These are phyloP conservation scores for Umbelopsis vinacea DNA, from an alignment of 192 early-diverging fungal species.

Conservation along the genomic window DNA sequence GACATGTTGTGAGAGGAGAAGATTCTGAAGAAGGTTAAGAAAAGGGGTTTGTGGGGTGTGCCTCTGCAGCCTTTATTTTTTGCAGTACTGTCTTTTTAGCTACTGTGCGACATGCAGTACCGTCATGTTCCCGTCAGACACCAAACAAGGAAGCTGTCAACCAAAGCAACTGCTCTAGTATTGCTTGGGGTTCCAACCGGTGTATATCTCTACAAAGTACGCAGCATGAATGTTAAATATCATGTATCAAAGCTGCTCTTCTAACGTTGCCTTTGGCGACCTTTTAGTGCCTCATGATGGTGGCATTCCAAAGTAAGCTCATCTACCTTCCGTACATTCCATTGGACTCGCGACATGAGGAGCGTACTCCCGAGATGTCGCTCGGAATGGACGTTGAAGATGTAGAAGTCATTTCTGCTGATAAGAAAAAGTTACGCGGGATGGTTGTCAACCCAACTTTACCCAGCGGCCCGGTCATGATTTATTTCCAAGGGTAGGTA, in stretches of 20 bases:
- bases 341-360: conserved; percentile 33
- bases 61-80: background rate
- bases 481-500: conserved; percentile 50
- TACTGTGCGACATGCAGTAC: conserved; percentile 1
- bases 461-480: conserved; percentile 32
- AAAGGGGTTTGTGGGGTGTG: background rate
- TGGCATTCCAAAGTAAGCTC: conserved; percentile 49
- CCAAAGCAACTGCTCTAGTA: conserved; percentile 14
- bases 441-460: background rate
- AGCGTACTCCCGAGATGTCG: conserved; percentile 1
- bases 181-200: conserved; percentile 30
- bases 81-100: no score
- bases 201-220: conserved; percentile 37
- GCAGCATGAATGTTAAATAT: background rate
- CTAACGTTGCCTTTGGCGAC: background rate
- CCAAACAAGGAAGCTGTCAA: conserved; percentile 22
- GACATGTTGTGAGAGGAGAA: conserved; percentile 45
- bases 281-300: conserved; percentile 42
- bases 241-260: background rate
- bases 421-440: background rate
- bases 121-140: conserved; percentile 7
- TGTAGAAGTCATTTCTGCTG: background rate
- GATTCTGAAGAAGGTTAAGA: background rate
- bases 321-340: conserved; percentile 49
- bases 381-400: conserved; percentile 27